Evolutionary conservation across 805 yeast species (phyloP), one percentile per base, ranked within the genome.

Genomic region (Candida xyloterini): DNA sequence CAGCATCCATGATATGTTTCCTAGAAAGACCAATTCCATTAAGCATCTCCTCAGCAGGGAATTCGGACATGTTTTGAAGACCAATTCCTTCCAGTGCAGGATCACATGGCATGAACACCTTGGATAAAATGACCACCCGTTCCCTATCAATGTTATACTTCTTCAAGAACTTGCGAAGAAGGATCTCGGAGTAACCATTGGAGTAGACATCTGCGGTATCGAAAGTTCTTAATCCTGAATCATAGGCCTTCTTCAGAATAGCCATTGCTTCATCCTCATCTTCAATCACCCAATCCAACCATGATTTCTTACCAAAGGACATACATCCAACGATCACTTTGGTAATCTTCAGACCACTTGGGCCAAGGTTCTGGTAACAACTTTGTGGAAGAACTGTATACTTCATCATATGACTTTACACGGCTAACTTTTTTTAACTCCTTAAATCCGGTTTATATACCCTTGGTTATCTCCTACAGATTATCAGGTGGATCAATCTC

Each of bases 81-180:
- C 15, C 11, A 31, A 47, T 34, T 7, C 40, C 48, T 10, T 29
- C 28, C n/a, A 25, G 18, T 7, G 38, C 42, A 7, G 38, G 23
- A 34, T 63, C 73, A 14, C 60, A 63, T 2, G 66, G 59, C 42
- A 41, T 53, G 46, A 42, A 68, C 15, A 59, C 51, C 58, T 79
- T 79, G 21, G 79, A 60, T 48, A 79, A 42, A 40, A 79, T 78
- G n/a, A 78, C 80, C 36, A 79, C 70, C 30, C 67, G 68, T 30
- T 74, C 76, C 47, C 84, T 65, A 5, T 68, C 68, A 48, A 79
- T 79, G 30, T 70, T 61, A 59, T 66, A 77, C 40, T 66, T 63
- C 47, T 68, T 66, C 44, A 79, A 50, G 50, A 77, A 79, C 53
- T 76, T 75, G n/a, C 81, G 78, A 10, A 79, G 34, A 3, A 77